Percentiles rank a stretch among this genome's conserved stretches.
Conservation (phyloP, 352 stramenopile species). For the Globisporangium canariense region DNA sequence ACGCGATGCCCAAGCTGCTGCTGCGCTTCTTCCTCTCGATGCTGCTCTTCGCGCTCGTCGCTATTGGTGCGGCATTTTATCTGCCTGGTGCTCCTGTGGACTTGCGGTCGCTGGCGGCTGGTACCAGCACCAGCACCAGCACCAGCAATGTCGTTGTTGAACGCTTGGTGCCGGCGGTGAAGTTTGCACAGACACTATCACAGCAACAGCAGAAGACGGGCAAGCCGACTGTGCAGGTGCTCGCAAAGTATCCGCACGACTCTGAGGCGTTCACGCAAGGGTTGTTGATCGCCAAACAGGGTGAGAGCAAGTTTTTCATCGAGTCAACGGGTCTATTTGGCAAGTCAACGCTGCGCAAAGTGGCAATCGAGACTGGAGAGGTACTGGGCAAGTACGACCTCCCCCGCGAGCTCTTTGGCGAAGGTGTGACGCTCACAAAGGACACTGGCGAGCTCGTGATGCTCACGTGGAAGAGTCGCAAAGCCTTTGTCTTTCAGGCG, state of each 20-base stretch:
- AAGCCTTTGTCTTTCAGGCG: constrained; percentile 79
- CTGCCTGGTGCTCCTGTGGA: not conserved
- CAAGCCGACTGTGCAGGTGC: constrained; percentile 44
- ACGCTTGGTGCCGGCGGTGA: constrained; percentile 14
- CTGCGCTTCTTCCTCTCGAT: constrained; percentile 28
- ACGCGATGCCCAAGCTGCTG: constrained; percentile 31
- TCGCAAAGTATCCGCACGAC: constrained; percentile 81
- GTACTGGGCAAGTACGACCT: constrained; percentile 68
- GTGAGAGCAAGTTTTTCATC: constrained; percentile 77
- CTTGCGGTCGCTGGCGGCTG: not conserved
- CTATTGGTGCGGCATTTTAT: constrained; percentile 15
- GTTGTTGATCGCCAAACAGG: constrained; percentile 53
- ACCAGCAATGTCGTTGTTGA: not conserved
- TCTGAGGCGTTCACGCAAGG: constrained; percentile 83
- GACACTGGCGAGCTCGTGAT: constrained; percentile 73
- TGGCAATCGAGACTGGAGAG: constrained; percentile 84
- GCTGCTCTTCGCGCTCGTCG: constrained; percentile 27
- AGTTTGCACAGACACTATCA: constrained; percentile 16
- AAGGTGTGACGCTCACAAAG: constrained; percentile 84
- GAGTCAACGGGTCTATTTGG: constrained; percentile 91
- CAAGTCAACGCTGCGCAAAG: constrained; percentile 81
- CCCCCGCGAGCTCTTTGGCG: constrained; percentile 77
- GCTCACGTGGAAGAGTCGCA: constrained; percentile 89
- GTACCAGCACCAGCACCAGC: not conserved
- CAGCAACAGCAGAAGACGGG: not conserved